Percentiles rank a stretch among this genome's conserved stretches.
Evolutionary conservation across 257 asterid species (phyloP).

Genomic region (Solanum lycopersicoides): DNA sequence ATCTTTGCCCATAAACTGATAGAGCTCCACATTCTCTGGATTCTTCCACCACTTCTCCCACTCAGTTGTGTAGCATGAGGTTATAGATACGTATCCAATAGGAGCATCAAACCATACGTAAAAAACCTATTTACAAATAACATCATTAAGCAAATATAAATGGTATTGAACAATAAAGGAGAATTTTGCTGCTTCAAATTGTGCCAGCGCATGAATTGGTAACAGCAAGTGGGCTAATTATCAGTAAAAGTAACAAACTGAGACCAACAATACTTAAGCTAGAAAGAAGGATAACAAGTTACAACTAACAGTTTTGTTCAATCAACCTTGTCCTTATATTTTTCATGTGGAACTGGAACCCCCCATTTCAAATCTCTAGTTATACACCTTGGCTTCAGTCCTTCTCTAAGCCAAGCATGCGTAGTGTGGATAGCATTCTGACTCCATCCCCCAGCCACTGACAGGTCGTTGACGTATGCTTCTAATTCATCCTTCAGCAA

Average conservation of each 20-base stretch:
- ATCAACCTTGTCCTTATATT: conserved; percentile 72
- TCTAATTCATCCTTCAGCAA: conserved; percentile 60
- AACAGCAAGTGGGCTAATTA: background rate
- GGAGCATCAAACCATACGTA: conserved; percentile 99
- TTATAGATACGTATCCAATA: conserved; percentile 89
- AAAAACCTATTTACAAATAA: conserved; percentile 54
- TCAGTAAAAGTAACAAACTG: background rate
- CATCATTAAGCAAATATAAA: background rate
- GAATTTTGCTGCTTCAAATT: background rate
- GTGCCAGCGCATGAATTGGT: background rate
- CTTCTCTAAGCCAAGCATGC: conserved; percentile 86
- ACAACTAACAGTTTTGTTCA: background rate
- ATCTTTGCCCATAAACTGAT: conserved; percentile 99
- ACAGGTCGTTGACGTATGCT: conserved; percentile 49
- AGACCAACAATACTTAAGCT: background rate
- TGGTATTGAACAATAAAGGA: background rate
- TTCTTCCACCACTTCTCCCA: conserved; percentile 99
- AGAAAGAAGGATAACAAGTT: background rate
- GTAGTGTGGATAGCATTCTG: conserved; percentile 89
- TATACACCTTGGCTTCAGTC: conserved; percentile 72
- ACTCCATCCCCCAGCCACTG: conserved; percentile 92
- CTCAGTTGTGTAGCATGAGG: conserved; percentile 85
- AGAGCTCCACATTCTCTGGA: conserved; percentile 92
- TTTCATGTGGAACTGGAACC: conserved; percentile 91
- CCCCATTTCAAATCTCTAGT: conserved; percentile 98